A percentile compares a stretch with the other conserved stretches of the same genome.
Evolutionary conservation across 2,329 filamentous ascomycete species (phyloP).

Genomic region (Exutisphaerella laricina): DNA sequence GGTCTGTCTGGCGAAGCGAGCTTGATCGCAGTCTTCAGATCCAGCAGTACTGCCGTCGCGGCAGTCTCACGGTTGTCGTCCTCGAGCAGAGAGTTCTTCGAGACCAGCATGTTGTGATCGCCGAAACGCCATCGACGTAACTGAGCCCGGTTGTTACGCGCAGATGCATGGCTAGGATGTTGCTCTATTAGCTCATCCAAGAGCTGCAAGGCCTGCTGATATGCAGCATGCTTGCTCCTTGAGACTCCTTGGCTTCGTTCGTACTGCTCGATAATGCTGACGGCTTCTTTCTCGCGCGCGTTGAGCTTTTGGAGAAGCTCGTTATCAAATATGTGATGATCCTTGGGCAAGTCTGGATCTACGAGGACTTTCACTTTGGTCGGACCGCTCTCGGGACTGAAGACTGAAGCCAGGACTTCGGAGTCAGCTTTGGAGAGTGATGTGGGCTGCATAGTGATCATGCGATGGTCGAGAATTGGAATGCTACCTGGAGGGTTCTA

Average conservation of each 20-base stretch:
- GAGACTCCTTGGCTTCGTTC: conserved; percentile 12
- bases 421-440: conserved; percentile 35
- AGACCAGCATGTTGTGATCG: conserved; percentile 39
- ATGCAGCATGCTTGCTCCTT: conserved; percentile 18
- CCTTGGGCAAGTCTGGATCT: conserved; percentile 23
- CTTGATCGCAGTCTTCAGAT: conserved; percentile 47
- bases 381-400: conserved; percentile 29
- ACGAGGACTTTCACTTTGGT: conserved; percentile 22
- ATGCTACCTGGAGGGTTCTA: too few relatives aligned
- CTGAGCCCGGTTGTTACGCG: conserved; percentile 70
- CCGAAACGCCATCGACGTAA: conserved; percentile 44
- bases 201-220: conserved; percentile 27
- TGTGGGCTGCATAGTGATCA: conserved; percentile 14
- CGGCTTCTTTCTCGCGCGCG: conserved; percentile 23
- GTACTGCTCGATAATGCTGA: conserved; percentile 24
- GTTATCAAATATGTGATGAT: conserved; percentile 19
- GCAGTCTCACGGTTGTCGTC: conserved; percentile 6
- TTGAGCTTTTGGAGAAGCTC: conserved; percentile 18
- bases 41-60: conserved; percentile 26
- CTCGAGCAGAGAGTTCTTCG: conserved; percentile 3
- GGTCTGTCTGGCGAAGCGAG: conserved; percentile 53
- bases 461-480: too few relatives aligned
- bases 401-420: conserved; percentile 41
- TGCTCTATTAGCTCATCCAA: conserved; percentile 54
- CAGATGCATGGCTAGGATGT: conserved; percentile 63